Base-by-base conservation (phyloP, 306 rosid genomes). In the Vigna unguiculata region DNA sequence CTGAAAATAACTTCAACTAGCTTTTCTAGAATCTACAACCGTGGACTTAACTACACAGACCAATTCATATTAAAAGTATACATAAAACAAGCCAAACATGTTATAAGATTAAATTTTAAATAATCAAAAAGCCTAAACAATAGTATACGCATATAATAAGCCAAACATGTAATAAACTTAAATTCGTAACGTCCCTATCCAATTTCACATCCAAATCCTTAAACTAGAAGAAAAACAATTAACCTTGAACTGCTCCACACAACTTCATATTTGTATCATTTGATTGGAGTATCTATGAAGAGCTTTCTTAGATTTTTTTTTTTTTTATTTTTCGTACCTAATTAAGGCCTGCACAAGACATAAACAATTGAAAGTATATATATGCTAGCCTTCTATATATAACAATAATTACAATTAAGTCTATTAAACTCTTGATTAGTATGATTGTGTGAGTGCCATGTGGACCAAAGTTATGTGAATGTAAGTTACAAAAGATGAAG, bases 271-370 rank as follows among this genome's bases (percentile, higher is more conserved):
- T 63, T 34, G 69, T 36, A 63, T 36, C 69, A 63, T 63, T 36
- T 63, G 10, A 32, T 63, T 63, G 69, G 47, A 34, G 25, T 63
- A 36, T 63, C 69, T 36, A 62, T n/a, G 0, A 34, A 36, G 48
- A 61, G 22, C 3, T 20, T 60, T 60, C 43, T 25, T 30, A 30
- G 9, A 14, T 59, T 6, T 25, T 58, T 1, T 12, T 43, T 43
- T 1, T 12, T 59, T 6, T 25, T 58, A 1, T 12, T 43, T 43
- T 1, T 12, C 16, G 4, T 12, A 58, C 28, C 22, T 9, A 54
- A 54, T 54, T 54, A 54, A 21, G 61, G 61, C 64, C 36, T 24
- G 64, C 64, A 25, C 38, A 58, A 58, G 58, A 52, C 58, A 55
- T 15, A 47, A 47, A n/a, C 48, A 43, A 43, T 28, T n/a, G n/a